Conservation (phyloP, 2,329 filamentous ascomycete species). For the Diaporthe batatas region DNA sequence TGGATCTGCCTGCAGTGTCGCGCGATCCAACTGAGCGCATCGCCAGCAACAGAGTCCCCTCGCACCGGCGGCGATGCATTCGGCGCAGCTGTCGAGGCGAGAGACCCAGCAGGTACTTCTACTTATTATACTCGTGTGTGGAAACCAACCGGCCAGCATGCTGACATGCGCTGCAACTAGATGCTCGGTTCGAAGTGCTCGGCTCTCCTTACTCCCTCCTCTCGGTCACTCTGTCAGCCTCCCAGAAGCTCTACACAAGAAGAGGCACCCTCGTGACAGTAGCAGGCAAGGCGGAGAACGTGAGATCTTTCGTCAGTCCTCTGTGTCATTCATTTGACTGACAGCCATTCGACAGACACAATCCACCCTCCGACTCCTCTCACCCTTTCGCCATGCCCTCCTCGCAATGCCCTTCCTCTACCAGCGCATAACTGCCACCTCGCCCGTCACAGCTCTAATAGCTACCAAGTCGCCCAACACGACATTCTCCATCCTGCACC, state of each 20-base stretch:
- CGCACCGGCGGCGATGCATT: constrained; percentile 67
- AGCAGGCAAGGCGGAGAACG: constrained; percentile 91
- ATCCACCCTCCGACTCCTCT: constrained; percentile 89
- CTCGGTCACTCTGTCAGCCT: constrained; percentile 92
- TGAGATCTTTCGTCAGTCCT: constrained; percentile 54
- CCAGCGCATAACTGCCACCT: constrained; percentile 88
- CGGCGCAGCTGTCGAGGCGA: constrained; percentile 59
- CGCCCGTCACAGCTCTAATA: constrained; percentile 88
- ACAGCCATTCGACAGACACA: constrained; percentile 72
- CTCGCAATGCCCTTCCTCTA: constrained; percentile 96
- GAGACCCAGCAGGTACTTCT: constrained; percentile 64
- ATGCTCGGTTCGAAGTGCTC: constrained; percentile 94
- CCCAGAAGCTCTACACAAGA: constrained; percentile 92
- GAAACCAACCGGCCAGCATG: neutral
- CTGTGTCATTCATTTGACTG: neutral
- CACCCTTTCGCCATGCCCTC: constrained; percentile 82
- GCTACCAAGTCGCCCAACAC: constrained; percentile 88
- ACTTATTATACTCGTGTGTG: constrained; percentile 35
- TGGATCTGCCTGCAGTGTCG: constrained; percentile 70
- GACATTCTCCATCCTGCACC: constrained; percentile 87
- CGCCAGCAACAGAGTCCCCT: constrained; percentile 69
- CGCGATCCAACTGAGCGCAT: constrained; percentile 72
- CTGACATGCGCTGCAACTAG: constrained; percentile 59
- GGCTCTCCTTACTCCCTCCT: constrained; percentile 93
- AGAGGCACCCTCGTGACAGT: constrained; percentile 92